Evolutionary conservation across 2,329 filamentous ascomycete species (phyloP).

Genomic region (Onygenales sp.): DNA sequence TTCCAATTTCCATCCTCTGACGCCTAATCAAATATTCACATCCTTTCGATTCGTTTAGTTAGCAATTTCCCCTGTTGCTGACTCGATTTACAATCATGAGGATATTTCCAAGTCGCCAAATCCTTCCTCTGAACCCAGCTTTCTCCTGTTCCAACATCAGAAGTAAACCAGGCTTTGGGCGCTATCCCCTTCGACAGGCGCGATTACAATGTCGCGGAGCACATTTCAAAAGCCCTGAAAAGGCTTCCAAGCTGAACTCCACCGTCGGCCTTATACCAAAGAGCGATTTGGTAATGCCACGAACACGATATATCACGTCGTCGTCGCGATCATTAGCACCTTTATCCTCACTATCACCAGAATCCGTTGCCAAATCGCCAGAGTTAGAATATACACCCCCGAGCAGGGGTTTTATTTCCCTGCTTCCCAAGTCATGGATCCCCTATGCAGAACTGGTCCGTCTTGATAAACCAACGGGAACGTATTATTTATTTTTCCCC

Average conservation of each 20-base stretch:
- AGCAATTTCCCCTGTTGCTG: no score
- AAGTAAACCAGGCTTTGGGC: neutral
- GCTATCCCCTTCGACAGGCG: neutral
- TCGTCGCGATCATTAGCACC: neutral
- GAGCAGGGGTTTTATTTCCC: constrained; percentile 36
- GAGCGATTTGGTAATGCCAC: neutral
- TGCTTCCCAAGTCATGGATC: constrained; percentile 41
- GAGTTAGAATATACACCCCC: constrained; percentile 34
- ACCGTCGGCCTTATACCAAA: neutral
- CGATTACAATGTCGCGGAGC: neutral
- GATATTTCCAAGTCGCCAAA: neutral
- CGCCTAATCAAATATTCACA: no score
- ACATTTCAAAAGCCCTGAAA: neutral
- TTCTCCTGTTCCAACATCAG: neutral
- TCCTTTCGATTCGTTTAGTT: no score
- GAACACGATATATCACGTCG: neutral
- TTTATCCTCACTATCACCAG: neutral
- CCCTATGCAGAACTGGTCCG: constrained; percentile 47
- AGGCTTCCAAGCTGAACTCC: neutral
- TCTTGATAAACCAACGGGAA: constrained; percentile 42
- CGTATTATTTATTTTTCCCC: constrained; percentile 46
- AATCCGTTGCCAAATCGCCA: neutral
- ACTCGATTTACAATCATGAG: neutral
- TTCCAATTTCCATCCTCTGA: no score
- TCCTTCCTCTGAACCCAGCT: neutral